phyloP scores from a whole-genome alignment of 441 rosid species.

The Pelargonium myrrhifolium region DNA sequence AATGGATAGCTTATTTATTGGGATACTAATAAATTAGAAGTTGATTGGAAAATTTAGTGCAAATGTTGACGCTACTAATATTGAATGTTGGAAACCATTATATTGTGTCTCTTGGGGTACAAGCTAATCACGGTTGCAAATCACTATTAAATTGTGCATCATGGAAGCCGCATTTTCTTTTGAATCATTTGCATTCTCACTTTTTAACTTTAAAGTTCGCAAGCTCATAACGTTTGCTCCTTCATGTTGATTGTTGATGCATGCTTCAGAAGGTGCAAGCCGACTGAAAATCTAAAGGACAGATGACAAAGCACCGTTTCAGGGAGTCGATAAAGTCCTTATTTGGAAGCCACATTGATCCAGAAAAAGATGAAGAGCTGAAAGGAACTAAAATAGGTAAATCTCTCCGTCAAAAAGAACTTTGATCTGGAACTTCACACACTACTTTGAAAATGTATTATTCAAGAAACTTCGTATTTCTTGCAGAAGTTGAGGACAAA shows the following conservation, averaged over 20 bases:
- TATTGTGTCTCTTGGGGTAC: neutral
- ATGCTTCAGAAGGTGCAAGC: conserved; percentile 19
- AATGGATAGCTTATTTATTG: too few species aligned
- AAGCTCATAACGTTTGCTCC: conserved; percentile 11
- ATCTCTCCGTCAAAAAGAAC: conserved; percentile 10
- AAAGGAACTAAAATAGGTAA: conserved; percentile 75
- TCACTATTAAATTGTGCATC: neutral
- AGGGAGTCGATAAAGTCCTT: conserved; percentile 72
- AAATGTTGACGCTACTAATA: neutral
- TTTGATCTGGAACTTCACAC: neutral
- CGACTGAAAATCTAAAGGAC: conserved; percentile 24
- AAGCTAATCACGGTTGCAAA: neutral
- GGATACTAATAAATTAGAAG: neutral
- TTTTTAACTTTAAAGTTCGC: conserved; percentile 13
- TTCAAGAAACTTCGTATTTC: conserved; percentile 4
- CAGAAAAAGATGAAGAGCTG: conserved; percentile 63
- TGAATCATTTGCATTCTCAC: conserved; percentile 6
- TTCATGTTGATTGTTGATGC: conserved; percentile 19
- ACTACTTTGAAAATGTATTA: conserved; percentile 8
- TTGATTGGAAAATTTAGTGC: neutral
- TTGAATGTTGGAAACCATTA: too few species aligned
- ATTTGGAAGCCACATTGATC: conserved; percentile 67
- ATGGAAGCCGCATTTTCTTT: conserved; percentile 14
- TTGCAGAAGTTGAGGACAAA: conserved; percentile 71
- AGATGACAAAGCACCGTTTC: conserved; percentile 56